A percentile compares a stretch with the other conserved stretches of the same genome.
These are phyloP conservation scores for Somion occarium DNA, from an alignment of 1,284 basidiomycete species.

Conservation along the genomic window DNA sequence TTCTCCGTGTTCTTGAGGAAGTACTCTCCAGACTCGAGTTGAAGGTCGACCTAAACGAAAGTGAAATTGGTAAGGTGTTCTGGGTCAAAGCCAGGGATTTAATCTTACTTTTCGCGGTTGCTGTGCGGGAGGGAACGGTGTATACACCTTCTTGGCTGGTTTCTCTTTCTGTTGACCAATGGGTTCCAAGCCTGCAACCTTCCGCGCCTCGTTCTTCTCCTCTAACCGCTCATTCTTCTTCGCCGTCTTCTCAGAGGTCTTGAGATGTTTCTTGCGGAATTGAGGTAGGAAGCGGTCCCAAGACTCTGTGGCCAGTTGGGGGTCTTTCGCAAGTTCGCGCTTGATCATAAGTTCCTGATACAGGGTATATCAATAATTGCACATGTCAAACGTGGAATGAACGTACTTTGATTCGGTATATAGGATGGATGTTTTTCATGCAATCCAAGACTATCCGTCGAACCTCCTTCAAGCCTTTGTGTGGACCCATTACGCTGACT, in stretches of 20 bases:
- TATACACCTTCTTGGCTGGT: slow-evolving; percentile 91
- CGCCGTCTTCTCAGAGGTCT: slow-evolving; percentile 87
- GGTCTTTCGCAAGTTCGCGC: slow-evolving; percentile 96
- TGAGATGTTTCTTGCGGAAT: slow-evolving; percentile 92
- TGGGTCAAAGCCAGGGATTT: background rate
- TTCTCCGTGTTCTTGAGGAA: slow-evolving; percentile 90
- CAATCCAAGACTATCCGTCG: slow-evolving; percentile 94
- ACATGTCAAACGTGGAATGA: background rate
- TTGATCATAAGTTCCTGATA: slow-evolving; percentile 95
- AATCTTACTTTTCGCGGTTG: slow-evolving; percentile 80
- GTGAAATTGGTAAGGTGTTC: background rate
- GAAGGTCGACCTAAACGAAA: slow-evolving; percentile 70
- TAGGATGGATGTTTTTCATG: slow-evolving; percentile 99
- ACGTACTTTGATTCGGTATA: slow-evolving; percentile 94
- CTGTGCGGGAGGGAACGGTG: slow-evolving; percentile 96
- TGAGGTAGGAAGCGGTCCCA: slow-evolving; percentile 99
- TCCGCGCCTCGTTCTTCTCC: slow-evolving; percentile 53
- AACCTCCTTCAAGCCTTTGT: slow-evolving; percentile 94
- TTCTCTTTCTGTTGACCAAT: slow-evolving; percentile 36
- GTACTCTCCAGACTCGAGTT: slow-evolving; percentile 96
- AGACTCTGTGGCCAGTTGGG: slow-evolving; percentile 88
- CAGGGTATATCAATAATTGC: slow-evolving; percentile 7
- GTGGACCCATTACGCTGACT: slow-evolving; percentile 95
- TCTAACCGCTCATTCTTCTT: slow-evolving; percentile 72
- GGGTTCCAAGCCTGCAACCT: slow-evolving; percentile 53